Evolutionary conservation across 768 basidiomycete genomes (phyloP).

Genomic region (Gyrodon lividus): DNA sequence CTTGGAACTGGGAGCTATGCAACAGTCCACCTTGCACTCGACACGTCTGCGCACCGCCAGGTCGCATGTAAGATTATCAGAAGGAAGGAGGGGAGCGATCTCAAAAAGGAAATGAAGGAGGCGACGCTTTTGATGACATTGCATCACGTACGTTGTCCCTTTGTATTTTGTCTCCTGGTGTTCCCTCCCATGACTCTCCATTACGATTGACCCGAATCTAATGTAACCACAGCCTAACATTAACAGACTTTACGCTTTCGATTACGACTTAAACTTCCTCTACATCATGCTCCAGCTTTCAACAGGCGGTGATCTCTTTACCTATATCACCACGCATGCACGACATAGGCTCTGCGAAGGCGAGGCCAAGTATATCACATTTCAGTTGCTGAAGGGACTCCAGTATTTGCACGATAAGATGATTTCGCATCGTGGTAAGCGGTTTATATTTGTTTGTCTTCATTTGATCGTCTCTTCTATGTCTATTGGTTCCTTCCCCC

Average conservation of each 20-base stretch:
- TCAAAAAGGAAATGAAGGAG: slow-evolving; percentile 68
- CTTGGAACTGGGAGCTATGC: slow-evolving; percentile 83
- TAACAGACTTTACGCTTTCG: slow-evolving; percentile 71
- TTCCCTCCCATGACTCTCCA: no score
- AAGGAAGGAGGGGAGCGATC: slow-evolving; percentile 44
- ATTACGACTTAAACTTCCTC: slow-evolving; percentile 61
- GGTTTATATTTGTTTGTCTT: neutral
- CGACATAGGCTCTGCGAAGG: slow-evolving; percentile 66
- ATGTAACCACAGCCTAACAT: slow-evolving; percentile 64
- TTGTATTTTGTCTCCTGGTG: neutral
- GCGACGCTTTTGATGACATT: slow-evolving; percentile 69
- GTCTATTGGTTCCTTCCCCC: neutral
- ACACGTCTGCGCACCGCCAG: slow-evolving; percentile 60
- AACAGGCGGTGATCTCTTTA: slow-evolving; percentile 86
- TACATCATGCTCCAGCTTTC: slow-evolving; percentile 85
- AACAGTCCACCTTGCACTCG: slow-evolving; percentile 75
- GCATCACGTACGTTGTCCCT: slow-evolving; percentile 53
- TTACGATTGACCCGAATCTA: neutral
- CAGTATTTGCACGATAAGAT: slow-evolving; percentile 66
- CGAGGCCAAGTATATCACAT: slow-evolving; percentile 83
- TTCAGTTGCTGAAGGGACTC: slow-evolving; percentile 70
- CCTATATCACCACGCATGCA: slow-evolving; percentile 68
- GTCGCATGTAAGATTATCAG: slow-evolving; percentile 85
- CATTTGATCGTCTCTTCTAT: neutral
- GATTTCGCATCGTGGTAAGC: slow-evolving; percentile 77